phyloP scores from a whole-genome alignment of 2,329 filamentous ascomycete species.

The Phaeoacremonium minimum region DNA sequence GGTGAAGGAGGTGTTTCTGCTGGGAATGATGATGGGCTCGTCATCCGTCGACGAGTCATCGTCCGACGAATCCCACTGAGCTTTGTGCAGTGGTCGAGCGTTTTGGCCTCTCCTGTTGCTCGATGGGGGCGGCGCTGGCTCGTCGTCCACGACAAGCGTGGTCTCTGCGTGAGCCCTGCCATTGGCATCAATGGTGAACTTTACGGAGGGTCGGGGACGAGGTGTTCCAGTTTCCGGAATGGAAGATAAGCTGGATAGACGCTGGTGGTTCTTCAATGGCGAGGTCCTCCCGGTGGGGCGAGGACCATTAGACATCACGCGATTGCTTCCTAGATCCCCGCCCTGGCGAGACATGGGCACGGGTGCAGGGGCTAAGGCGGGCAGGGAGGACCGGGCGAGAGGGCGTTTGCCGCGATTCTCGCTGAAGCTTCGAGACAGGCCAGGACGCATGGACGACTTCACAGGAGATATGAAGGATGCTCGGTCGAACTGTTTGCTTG shows the following conservation, averaged over 20 bases:
- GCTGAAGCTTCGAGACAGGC: slow-evolving; percentile 49
- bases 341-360: slow-evolving; percentile 20
- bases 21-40: slow-evolving; percentile 61
- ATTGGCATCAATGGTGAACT: slow-evolving; percentile 59
- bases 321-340: slow-evolving; percentile 12
- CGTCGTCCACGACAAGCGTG: slow-evolving; percentile 34
- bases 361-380: slow-evolving; percentile 41
- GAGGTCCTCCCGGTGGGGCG: slow-evolving; percentile 43
- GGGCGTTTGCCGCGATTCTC: slow-evolving; percentile 46
- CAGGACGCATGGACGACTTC: slow-evolving; percentile 42
- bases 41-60: slow-evolving; percentile 56
- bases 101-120: slow-evolving; percentile 14
- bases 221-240: slow-evolving; percentile 50
- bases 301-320: slow-evolving; percentile 26
- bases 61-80: slow-evolving; percentile 22
- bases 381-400: slow-evolving; percentile 32
- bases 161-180: slow-evolving; percentile 55
- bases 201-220: slow-evolving; percentile 50
- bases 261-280: slow-evolving; percentile 47
- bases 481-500: slow-evolving; percentile 36
- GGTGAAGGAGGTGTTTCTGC: slow-evolving; percentile 54
- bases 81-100: slow-evolving; percentile 17
- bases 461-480: slow-evolving; percentile 43
- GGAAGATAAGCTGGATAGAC: slow-evolving; percentile 47
- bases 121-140: slow-evolving; percentile 9